Conservation (phyloP, 108 stramenopile genomes). For the Cyclotella kingstonii region DNA sequence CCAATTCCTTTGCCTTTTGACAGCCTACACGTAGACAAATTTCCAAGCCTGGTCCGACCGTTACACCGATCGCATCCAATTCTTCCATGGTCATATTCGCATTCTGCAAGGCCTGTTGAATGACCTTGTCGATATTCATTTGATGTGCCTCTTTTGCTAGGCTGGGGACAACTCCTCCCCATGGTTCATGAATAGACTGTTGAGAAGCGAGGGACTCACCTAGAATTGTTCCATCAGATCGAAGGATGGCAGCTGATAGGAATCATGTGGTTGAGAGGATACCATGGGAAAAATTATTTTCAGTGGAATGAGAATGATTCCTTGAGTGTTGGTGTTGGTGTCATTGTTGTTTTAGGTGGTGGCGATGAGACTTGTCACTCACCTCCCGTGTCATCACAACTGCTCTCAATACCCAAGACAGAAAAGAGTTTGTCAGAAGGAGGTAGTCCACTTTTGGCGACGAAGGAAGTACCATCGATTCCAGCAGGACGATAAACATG, state of each 20-base stretch:
- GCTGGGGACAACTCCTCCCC: constrained; percentile 94
- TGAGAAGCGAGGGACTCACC: constrained; percentile 93
- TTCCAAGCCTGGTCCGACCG: constrained; percentile 97
- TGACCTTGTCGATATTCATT: constrained; percentile 80
- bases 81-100: constrained; percentile 75
- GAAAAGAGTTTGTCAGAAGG: constrained; percentile 49
- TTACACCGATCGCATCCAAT: constrained; percentile 95
- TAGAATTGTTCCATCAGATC: constrained; percentile 90
- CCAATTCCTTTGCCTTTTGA: constrained; percentile 80
- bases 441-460: constrained; percentile 72
- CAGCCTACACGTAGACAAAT: constrained; percentile 95
- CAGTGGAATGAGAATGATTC: too few species aligned
- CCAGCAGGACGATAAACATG: constrained; percentile 67
- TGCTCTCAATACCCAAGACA: constrained; percentile 97
- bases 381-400: constrained; percentile 91
- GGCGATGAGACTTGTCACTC: neutral
- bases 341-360: neutral
- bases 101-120: constrained; percentile 68
- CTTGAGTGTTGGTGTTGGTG: too few species aligned
- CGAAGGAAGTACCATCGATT: constrained; percentile 48
- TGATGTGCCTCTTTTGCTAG: constrained; percentile 88
- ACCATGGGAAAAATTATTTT: neutral
- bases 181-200: constrained; percentile 90
- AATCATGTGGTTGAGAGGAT: neutral
- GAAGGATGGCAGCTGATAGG: constrained; percentile 81